Evolutionary conservation across 306 rosid genomes (phyloP).

Genomic region (Trichosanthes truncata): DNA sequence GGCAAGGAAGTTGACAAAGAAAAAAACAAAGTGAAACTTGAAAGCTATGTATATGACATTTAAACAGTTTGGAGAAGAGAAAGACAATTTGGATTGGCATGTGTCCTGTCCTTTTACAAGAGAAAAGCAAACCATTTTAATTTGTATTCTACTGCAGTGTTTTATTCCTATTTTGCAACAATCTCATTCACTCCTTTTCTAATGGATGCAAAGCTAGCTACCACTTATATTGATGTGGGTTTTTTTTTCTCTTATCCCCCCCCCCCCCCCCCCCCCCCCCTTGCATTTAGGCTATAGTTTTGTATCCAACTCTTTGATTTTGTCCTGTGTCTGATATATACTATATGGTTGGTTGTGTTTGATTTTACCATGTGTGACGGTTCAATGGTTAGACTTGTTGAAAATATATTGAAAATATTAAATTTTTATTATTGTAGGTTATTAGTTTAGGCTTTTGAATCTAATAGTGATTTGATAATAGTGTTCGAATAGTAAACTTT

Average conservation of each 20-base stretch:
- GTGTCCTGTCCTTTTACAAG: conserved; percentile 4
- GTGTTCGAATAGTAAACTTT: too few species aligned
- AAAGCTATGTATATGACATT: background rate
- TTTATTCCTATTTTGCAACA: background rate
- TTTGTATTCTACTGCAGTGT: background rate
- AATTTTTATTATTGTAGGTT: too few species aligned
- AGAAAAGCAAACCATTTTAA: background rate
- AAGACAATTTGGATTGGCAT: background rate
- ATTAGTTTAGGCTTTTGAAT: too few species aligned
- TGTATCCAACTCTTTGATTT: background rate
- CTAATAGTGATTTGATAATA: too few species aligned
- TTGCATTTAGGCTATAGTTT: background rate
- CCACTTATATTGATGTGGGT: background rate
- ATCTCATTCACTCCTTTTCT: background rate
- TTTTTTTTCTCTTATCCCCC: background rate
- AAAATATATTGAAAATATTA: too few species aligned
- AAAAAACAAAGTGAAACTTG: background rate
- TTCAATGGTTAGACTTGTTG: too few species aligned
- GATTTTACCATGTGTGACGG: too few species aligned
- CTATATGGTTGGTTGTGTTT: background rate
- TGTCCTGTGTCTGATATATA: background rate
- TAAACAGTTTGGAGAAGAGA: background rate
- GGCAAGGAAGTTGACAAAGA: background rate
- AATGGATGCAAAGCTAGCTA: background rate
- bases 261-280: too few species aligned